Percentiles rank a stretch among this genome's conserved stretches.
Evolutionary conservation across 805 yeast genomes (phyloP).

Genomic region (Candida khao-thaluensis): DNA sequence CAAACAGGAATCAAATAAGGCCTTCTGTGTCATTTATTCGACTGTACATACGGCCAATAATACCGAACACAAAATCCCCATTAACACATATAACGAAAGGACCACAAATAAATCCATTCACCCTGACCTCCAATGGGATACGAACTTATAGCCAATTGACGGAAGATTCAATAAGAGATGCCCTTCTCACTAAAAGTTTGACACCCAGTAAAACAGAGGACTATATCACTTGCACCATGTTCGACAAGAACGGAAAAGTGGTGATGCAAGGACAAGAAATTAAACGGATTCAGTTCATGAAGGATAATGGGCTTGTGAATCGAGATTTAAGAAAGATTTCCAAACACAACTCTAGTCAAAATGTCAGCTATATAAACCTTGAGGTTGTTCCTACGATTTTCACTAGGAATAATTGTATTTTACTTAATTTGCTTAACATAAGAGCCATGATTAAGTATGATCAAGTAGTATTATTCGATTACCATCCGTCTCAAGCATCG

Average conservation of each 20-base stretch:
- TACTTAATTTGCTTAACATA: conserved; percentile 49
- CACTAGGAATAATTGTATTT: conserved; percentile 45
- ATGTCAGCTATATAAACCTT: conserved; percentile 23
- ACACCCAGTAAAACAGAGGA: conserved; percentile 24
- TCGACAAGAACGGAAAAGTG: conserved; percentile 45
- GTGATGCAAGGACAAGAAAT: conserved; percentile 46
- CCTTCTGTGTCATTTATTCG: no score
- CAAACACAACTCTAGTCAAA: conserved; percentile 21
- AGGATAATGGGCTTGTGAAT: conserved; percentile 46
- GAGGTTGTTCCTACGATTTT: conserved; percentile 60
- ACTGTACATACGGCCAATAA: no score
- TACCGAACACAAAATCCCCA: no score
- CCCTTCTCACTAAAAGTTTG: conserved; percentile 22
- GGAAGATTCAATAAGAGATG: conserved; percentile 16
- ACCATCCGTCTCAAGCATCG: conserved; percentile 19
- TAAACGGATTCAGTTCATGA: conserved; percentile 42
- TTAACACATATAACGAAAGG: no score
- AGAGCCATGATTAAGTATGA: conserved; percentile 54
- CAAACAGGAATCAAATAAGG: no score
- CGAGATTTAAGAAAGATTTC: conserved; percentile 60
- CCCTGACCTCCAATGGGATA: background rate
- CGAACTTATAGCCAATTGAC: conserved; percentile 2
- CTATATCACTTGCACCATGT: conserved; percentile 48
- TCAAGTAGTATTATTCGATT: conserved; percentile 46
- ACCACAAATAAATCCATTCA: no score